Evolutionary conservation across 331 rosid genomes (phyloP).

Genomic region (Quercus tomentella): DNA sequence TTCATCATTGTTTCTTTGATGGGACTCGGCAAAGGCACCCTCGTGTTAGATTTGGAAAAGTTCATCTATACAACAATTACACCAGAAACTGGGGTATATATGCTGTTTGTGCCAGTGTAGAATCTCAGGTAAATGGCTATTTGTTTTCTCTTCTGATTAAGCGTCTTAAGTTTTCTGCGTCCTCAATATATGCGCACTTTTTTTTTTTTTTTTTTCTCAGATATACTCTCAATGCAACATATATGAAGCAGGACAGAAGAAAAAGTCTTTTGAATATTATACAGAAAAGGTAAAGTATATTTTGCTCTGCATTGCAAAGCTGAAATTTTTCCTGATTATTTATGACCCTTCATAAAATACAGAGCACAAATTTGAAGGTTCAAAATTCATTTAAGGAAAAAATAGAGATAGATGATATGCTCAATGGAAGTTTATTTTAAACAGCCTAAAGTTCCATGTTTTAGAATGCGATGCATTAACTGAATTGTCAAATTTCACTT

Average conservation of each 20-base stretch:
- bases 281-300: slow-evolving; percentile 56
- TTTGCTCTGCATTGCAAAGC: not conserved
- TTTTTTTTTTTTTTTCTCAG: slow-evolving; percentile 25
- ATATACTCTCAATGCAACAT: slow-evolving; percentile 72
- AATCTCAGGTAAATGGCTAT: slow-evolving; percentile 60
- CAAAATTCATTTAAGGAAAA: not conserved
- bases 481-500: not conserved
- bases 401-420: not conserved
- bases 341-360: not conserved
- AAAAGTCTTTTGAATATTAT: slow-evolving; percentile 64
- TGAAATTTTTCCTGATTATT: not conserved
- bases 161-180: not conserved
- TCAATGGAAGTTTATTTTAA: not conserved
- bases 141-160: not conserved
- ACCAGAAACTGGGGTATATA: slow-evolving; percentile 96
- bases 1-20: slow-evolving; percentile 92
- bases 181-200: not conserved
- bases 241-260: slow-evolving; percentile 68
- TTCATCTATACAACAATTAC: slow-evolving; percentile 84
- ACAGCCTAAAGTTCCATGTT: not conserved
- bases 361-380: too few relatives aligned
- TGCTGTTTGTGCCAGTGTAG: slow-evolving; percentile 97
- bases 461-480: not conserved
- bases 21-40: slow-evolving; percentile 95
- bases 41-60: slow-evolving; percentile 84